Base-by-base conservation (phyloP, 768 basidiomycete species). In the Crucibulum laeve region DNA sequence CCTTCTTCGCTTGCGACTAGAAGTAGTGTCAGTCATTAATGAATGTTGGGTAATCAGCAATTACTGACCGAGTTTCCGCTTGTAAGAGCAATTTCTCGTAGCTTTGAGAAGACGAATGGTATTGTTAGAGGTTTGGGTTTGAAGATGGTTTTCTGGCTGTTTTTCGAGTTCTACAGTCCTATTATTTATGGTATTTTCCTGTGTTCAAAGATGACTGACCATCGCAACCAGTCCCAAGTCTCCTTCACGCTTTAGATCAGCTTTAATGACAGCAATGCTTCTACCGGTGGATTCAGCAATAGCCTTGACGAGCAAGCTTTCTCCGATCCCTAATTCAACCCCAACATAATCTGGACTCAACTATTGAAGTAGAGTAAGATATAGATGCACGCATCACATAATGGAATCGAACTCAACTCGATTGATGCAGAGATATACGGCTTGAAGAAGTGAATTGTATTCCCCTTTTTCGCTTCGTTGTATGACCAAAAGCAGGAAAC, bases 151-250 rank as follows among this genome's bases (percentile, higher is more conserved):
- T 87, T 91, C 63, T 98, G 95, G 48, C 76, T 84, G 54, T 88
- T 91, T 68, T 94, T 90, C 14, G 94, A 97, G 55, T 84, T 91
- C 93, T 97, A 52, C 2, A 25, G 26, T 34, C 10, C 6, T 11
- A 3, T 40, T 44, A 23, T 30, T 26, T 10, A 28, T 40, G 8
- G 43, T 45, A 42, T 25, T 15, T 11, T 6, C 26, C 21, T 42
- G 42, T 28, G 41, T 40, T 44, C 5, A 35, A 11, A 38, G 35
- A 25, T 15, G 19, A 49, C 76, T 53, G 44, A 84, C 94, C 88
- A 87, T 92, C n/a, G 96, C 96, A 1, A 99, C 95, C 22, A 94
- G 71, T 5, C 96, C 96, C 5, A 99, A 70, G 59, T 99, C 96
- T 26, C 96, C 96, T 57, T 93, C 91, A 58, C 82, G 89, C 76